These are phyloP conservation scores for Lactarius sanguifluus DNA, from an alignment of 768 basidiomycete species.

Conservation along the genomic window DNA sequence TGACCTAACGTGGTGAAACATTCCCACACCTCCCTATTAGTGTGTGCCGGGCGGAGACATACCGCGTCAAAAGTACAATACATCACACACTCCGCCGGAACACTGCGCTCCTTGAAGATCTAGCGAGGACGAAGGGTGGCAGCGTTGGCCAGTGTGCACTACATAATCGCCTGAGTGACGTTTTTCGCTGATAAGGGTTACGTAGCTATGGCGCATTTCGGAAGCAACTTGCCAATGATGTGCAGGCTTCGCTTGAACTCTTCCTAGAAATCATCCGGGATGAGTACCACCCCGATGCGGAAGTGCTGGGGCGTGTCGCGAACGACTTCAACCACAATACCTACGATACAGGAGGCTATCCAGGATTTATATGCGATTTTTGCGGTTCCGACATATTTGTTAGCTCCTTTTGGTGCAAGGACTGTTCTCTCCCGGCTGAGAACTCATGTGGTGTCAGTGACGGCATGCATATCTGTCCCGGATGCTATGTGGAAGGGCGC, in stretches of 20 bases:
- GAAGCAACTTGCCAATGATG: constrained; percentile 25
- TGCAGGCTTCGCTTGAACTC: constrained; percentile 44
- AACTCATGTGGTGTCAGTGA: constrained; percentile 36
- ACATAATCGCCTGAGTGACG: not conserved
- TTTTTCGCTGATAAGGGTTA: not conserved
- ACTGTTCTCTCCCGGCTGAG: constrained; percentile 38
- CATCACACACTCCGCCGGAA: constrained; percentile 51
- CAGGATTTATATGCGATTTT: constrained; percentile 62
- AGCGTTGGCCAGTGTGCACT: constrained; percentile 7
- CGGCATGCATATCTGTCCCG: constrained; percentile 59
- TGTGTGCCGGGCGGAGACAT: constrained; percentile 78
- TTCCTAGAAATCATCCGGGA: constrained; percentile 54
- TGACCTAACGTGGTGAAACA: not conserved
- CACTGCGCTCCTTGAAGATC: constrained; percentile 31
- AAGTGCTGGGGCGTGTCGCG: constrained; percentile 17
- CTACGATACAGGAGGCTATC: constrained; percentile 22
- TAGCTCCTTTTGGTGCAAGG: constrained; percentile 70
- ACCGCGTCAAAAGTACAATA: constrained; percentile 68
- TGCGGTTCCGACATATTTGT: constrained; percentile 82
- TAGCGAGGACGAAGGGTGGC: constrained; percentile 3
- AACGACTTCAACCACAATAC: constrained; percentile 28
- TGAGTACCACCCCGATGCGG: constrained; percentile 39
- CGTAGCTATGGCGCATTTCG: constrained; percentile 15
- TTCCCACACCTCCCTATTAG: constrained; percentile 39
- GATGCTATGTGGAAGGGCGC: constrained; percentile 77